Conservation (phyloP, 1,139 yeast genomes). For the Saccharomycopsis hybrid region DNA sequence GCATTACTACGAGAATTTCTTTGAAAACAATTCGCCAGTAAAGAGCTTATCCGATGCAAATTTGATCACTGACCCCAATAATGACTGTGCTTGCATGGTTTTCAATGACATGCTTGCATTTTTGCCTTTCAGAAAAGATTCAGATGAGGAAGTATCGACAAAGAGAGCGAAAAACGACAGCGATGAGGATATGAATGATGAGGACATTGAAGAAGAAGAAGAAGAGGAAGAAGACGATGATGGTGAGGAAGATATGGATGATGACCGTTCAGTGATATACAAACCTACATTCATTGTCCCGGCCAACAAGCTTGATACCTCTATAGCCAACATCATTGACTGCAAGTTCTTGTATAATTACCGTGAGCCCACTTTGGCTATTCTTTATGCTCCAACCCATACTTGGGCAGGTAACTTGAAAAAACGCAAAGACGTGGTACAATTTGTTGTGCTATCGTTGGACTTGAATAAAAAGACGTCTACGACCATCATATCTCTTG, state of each 20-base stretch:
- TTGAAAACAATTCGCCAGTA: slow-evolving; percentile 46
- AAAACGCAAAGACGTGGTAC: slow-evolving; percentile 55
- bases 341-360: slow-evolving; percentile 65
- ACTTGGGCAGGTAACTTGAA: slow-evolving; percentile 76
- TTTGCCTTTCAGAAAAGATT: slow-evolving; percentile 53
- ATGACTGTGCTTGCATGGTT: slow-evolving; percentile 55
- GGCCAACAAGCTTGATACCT: slow-evolving; percentile 50
- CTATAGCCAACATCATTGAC: slow-evolving; percentile 59
- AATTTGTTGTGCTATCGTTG: slow-evolving; percentile 56
- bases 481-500: slow-evolving; percentile 58
- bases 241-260: slow-evolving; percentile 24
- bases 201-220: slow-evolving; percentile 17
- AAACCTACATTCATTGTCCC: slow-evolving; percentile 51
- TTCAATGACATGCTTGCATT: slow-evolving; percentile 70
- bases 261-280: slow-evolving; percentile 27
- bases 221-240: slow-evolving; percentile 20
- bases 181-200: slow-evolving; percentile 7
- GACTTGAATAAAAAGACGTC: slow-evolving; percentile 59
- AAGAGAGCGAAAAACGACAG: slow-evolving; percentile 11
- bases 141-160: slow-evolving; percentile 27
- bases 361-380: slow-evolving; percentile 73
- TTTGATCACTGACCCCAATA: slow-evolving; percentile 61
- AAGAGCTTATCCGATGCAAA: slow-evolving; percentile 38
- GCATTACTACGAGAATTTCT: slow-evolving; percentile 77
- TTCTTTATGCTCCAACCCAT: slow-evolving; percentile 54